Evolutionary conservation across 108 stramenopile species (phyloP).

Genomic region (Cyclotella baltica): DNA sequence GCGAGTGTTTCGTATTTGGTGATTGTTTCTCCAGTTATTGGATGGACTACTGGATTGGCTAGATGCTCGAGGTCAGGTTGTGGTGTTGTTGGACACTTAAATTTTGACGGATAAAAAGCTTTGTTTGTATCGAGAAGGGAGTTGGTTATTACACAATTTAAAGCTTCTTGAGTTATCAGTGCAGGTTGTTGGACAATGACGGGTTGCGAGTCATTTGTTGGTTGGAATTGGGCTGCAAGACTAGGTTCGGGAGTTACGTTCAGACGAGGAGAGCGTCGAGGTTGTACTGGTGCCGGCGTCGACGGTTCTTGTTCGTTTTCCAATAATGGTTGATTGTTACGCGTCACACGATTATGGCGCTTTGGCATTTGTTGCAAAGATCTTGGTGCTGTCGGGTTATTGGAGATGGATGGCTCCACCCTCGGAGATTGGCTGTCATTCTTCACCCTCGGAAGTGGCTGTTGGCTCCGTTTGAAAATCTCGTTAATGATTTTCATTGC

Average conservation of each 20-base stretch:
- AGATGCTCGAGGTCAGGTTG: not conserved
- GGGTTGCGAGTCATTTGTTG: not conserved
- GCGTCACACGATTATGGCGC: not conserved
- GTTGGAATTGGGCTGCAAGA: not conserved
- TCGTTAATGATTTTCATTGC: not conserved
- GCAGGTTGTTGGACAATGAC: not conserved
- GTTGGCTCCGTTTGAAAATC: not conserved
- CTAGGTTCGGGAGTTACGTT: not conserved
- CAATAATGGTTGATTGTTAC: conserved; percentile 11
- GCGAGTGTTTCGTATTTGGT: not conserved
- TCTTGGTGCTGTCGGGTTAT: conserved; percentile 10
- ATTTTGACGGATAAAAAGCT: not conserved
- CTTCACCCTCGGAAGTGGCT: conserved; percentile 1
- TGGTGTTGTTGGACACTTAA: not conserved
- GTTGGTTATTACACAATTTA: not conserved
- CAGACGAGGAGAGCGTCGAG: not conserved
- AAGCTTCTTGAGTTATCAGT: not conserved
- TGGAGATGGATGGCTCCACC: not conserved
- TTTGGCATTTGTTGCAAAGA: not conserved
- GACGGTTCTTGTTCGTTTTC: not conserved
- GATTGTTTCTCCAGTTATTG: not conserved
- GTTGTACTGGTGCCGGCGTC: not conserved
- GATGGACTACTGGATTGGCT: not conserved
- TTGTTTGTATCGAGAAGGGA: not conserved
- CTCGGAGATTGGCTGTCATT: conserved; percentile 1